These are phyloP conservation scores for Aspergillus leporis DNA, from an alignment of 495 filamentous ascomycete genomes.

Conservation along the genomic window DNA sequence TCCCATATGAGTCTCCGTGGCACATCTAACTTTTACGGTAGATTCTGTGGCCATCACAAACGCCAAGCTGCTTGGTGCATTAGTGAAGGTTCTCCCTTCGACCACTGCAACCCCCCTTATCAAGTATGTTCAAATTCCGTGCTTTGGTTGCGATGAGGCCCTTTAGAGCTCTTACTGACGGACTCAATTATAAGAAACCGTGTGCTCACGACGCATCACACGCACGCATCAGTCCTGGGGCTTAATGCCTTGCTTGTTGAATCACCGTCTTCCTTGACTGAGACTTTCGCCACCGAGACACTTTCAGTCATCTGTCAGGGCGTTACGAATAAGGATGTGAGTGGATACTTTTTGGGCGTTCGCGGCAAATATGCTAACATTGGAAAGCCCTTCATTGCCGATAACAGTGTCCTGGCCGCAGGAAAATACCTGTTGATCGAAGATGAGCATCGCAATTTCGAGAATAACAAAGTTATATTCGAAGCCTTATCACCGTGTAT, in stretches of 20 bases:
- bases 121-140: constrained; percentile 51
- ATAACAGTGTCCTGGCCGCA: constrained; percentile 90
- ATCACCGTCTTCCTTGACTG: constrained; percentile 64
- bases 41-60: constrained; percentile 81
- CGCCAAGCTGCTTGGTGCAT: constrained; percentile 81
- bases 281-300: constrained; percentile 68
- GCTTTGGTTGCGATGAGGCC: too few species aligned
- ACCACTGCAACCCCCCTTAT: constrained; percentile 67
- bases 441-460: constrained; percentile 47
- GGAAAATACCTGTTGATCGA: constrained; percentile 87
- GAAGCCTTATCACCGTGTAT: constrained; percentile 72
- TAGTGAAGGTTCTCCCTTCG: constrained; percentile 77
- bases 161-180: constrained; percentile 14
- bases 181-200: constrained; percentile 51
- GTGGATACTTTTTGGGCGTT: constrained; percentile 13
- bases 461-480: constrained; percentile 76
- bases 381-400: constrained; percentile 71
- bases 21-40: constrained; percentile 21
- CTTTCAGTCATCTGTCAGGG: constrained; percentile 76
- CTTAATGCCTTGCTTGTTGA: constrained; percentile 87
- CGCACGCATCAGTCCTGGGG: constrained; percentile 68
- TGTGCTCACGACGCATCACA: constrained; percentile 70
- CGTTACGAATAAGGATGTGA: constrained; percentile 72
- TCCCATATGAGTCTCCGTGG: neutral
- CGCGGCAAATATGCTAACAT: constrained; percentile 19